Evolutionary conservation across 2,329 filamentous ascomycete species (phyloP).

Genomic region (Fusarium pseudoanthophilum): DNA sequence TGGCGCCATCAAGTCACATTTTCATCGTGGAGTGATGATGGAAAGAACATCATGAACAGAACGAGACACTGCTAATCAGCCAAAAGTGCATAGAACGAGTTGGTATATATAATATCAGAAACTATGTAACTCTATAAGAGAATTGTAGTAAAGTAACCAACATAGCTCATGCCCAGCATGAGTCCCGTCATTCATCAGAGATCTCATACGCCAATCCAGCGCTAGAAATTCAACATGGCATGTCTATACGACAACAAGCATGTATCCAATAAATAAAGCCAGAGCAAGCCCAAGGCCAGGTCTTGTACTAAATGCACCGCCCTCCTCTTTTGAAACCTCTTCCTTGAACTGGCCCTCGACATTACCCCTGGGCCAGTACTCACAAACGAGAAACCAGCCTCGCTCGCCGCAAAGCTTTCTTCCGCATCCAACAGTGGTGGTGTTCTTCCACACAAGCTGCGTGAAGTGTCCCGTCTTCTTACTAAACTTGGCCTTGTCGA

Average conservation of each 20-base stretch:
- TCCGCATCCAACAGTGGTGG: slow-evolving; percentile 68
- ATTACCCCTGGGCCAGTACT: slow-evolving; percentile 76
- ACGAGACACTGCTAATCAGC: not conserved
- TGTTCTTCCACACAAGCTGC: slow-evolving; percentile 76
- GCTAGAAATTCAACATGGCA: not conserved
- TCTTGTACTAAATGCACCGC: slow-evolving; percentile 19
- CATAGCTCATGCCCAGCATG: slow-evolving; percentile 28
- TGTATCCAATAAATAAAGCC: slow-evolving; percentile 27
- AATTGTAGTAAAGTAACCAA: slow-evolving; percentile 6
- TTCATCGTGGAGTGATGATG: not conserved
- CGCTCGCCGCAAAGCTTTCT: slow-evolving; percentile 55
- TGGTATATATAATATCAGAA: slow-evolving; percentile 7
- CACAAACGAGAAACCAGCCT: slow-evolving; percentile 75
- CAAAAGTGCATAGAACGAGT: not conserved
- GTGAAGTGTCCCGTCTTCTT: slow-evolving; percentile 76
- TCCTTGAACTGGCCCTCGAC: slow-evolving; percentile 63
- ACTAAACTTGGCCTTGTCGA: slow-evolving; percentile 63
- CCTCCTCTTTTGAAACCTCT: slow-evolving; percentile 44
- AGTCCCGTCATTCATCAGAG: slow-evolving; percentile 3
- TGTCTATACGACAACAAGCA: slow-evolving; percentile 25
- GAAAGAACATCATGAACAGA: not conserved
- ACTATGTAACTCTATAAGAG: slow-evolving; percentile 7
- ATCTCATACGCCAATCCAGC: not conserved
- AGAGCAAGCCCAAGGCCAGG: slow-evolving; percentile 27
- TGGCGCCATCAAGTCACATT: not conserved